Evolutionary conservation across 768 basidiomycete genomes (phyloP), one percentile per base, ranked within the genome.

Genomic region (Mycena vitilis): DNA sequence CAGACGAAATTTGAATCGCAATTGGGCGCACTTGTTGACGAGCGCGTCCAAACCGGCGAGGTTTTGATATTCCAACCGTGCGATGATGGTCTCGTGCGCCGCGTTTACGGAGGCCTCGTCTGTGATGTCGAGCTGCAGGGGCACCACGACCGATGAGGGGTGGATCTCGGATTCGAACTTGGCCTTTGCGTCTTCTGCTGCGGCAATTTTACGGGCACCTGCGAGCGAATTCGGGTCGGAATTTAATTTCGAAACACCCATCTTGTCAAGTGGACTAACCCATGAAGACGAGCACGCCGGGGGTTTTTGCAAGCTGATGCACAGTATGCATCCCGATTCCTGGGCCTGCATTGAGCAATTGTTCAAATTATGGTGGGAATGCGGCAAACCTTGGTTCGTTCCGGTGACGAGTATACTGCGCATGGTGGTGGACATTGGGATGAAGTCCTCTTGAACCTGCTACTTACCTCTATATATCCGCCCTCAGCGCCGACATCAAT

Each of bases 41-140:
- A 64, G 23, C 5, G 56, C 63, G 34, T 64, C 63, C 25, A 64
- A 52, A 10, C 51, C 62, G 2, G 47, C 4, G 23, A 57, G 4
- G 2, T 22, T 25, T 48, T 59, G 59, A 15, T n/a, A 34, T 34
- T 59, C 22, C 34, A 66, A 23, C 15, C 20, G 36, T 22, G 59
- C 37, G 37, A 30, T 49, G 22, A 66, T 45, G n/a, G 38, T 16
- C 6, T 4, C 47, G 23, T 20, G 44, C 18, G 64, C 64, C 3
- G 16, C 49, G 36, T 37, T 40, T 20, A 66, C 44, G n/a, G n/a
- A n/a, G n/a, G n/a, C n/a, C n/a, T n/a, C n/a, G n/a, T n/a, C n/a
- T n/a, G n/a, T n/a, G n/a, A 65, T 36, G 25, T 66, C 64, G 15
- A 66, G 64, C 23, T 66, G 64, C 5, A 59, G 48, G 11, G 64